phyloP scores from a whole-genome alignment of 2,329 filamentous ascomycete species.

The Davidsoniella eucalypti region DNA sequence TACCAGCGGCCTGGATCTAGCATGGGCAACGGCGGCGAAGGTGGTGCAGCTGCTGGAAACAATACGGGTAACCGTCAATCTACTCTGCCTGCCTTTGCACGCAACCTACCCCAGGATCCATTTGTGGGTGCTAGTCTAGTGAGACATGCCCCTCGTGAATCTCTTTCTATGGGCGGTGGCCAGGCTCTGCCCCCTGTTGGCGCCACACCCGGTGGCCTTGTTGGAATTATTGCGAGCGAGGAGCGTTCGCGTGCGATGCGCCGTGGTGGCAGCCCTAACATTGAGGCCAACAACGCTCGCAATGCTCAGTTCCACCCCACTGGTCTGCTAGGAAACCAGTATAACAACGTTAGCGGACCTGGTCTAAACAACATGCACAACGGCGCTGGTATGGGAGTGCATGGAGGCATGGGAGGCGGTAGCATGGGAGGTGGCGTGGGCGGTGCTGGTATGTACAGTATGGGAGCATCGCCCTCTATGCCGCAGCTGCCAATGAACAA shows the following conservation, averaged over 20 bases:
- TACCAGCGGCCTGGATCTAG: slow-evolving; percentile 35
- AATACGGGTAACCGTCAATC: slow-evolving; percentile 18
- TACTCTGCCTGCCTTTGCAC: slow-evolving; percentile 64
- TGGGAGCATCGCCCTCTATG: slow-evolving; percentile 15
- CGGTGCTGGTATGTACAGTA: slow-evolving; percentile 11
- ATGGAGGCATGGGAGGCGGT: slow-evolving; percentile 13
- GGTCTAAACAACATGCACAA: slow-evolving; percentile 23
- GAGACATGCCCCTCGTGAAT: slow-evolving; percentile 55
- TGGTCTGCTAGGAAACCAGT: slow-evolving; percentile 23
- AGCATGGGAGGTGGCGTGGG: slow-evolving; percentile 6
- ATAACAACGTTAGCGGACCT: slow-evolving; percentile 30
- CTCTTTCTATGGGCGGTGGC: slow-evolving; percentile 51
- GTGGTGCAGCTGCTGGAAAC: slow-evolving; percentile 16
- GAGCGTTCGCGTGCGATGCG: slow-evolving; percentile 64
- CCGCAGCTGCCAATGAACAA: slow-evolving; percentile 16
- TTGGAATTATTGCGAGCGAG: slow-evolving; percentile 76
- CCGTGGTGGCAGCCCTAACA: slow-evolving; percentile 54
- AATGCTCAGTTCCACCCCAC: slow-evolving; percentile 20
- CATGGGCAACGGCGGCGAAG: slow-evolving; percentile 28
- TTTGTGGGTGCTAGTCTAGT: slow-evolving; percentile 68
- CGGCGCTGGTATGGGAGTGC: slow-evolving; percentile 19
- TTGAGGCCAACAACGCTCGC: slow-evolving; percentile 28
- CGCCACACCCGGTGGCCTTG: slow-evolving; percentile 51
- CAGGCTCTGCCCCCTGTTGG: slow-evolving; percentile 25
- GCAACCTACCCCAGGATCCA: slow-evolving; percentile 67